phyloP scores from a whole-genome alignment of 2,329 filamentous ascomycete genomes.

The Claviceps capensis region DNA sequence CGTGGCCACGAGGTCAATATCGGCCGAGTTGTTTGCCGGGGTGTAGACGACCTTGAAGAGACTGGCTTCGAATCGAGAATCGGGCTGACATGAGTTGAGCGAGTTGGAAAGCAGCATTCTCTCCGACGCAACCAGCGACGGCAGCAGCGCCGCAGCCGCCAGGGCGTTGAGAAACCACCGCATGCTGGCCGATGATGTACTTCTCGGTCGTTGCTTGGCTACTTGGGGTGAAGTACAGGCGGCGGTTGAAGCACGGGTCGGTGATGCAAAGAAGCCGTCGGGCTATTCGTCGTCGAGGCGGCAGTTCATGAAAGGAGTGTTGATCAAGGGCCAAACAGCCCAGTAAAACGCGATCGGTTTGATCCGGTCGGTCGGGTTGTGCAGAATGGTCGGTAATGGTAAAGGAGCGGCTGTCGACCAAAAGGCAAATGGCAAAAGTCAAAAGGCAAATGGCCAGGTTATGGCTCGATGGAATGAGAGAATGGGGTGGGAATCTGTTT shows the following conservation, averaged over 20 bases:
- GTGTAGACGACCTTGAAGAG: constrained; percentile 70
- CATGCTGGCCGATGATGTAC: not conserved
- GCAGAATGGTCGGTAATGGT: not conserved
- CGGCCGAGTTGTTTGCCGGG: constrained; percentile 52
- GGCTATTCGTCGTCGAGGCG: too few species aligned
- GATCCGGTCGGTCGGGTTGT: not conserved
- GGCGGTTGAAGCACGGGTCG: not conserved
- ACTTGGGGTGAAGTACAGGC: not conserved
- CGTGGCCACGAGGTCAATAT: constrained; percentile 60
- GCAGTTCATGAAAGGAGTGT: too few species aligned
- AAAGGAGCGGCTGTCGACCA: not conserved
- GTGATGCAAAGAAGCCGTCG: too few species aligned
- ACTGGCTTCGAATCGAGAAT: constrained; percentile 69
- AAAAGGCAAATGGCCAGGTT: not conserved
- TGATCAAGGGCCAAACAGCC: not conserved
- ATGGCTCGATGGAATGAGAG: not conserved
- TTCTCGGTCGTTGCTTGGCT: not conserved
- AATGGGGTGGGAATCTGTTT: not conserved
- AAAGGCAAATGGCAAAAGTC: not conserved
- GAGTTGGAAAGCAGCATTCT: constrained; percentile 38
- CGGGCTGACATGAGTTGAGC: constrained; percentile 63
- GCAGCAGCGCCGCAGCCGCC: constrained; percentile 4
- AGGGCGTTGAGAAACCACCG: not conserved
- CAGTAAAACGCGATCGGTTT: not conserved
- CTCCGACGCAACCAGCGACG: constrained; percentile 3